Base-by-base conservation (phyloP, 1,139 yeast species). In the Suhomyces wounanorum region DNA sequence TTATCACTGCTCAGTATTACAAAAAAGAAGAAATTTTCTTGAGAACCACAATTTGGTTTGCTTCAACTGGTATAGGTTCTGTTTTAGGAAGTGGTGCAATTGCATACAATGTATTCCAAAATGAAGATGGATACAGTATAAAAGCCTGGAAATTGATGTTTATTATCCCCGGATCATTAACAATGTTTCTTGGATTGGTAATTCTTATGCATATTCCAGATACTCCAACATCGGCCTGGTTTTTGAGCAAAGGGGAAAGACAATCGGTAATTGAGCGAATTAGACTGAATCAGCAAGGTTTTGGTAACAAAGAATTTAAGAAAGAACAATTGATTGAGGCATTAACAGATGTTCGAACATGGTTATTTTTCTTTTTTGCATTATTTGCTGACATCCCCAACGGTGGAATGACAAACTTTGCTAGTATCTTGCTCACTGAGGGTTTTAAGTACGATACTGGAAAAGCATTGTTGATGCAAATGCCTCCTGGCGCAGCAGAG, bases 1-100 rank as follows among this genome's bases (percentile, higher is more conserved):
- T 80, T 44, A 67, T 84, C 41, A 81, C 85, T 9, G 70, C 79
- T 21, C 82, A 78, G 61, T 84, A 81, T 76, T 83, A 80, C 65
- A 77, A 71, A 44, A 71, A 68, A 57, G 78, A 70, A 37, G 85
- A 79, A 63, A 82, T 72, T 50, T 79, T 74, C 53, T 64, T 73
- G 45, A 74, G 85, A 59, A 69, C 75, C 46, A 72, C 72, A 35
- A 60, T 73, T 53, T 82, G 82, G 84, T 78, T 78, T 55, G 73
- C 78, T 17, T 77, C 72, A 58, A 73, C 77, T 53, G 85, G 85
- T 25, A 58, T 79, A 18, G 85, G 85, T 53, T 69, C 74, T 11
- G 70, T 82, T 17, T 52, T 82, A 18, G 87, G 86, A 38, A 49
- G 51, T 42, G 81, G 82, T 48, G 71, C 78, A 3, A 74, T 83